Conservation (phyloP, 2,329 filamentous ascomycete species). For the Lasiodiplodia citricola region DNA sequence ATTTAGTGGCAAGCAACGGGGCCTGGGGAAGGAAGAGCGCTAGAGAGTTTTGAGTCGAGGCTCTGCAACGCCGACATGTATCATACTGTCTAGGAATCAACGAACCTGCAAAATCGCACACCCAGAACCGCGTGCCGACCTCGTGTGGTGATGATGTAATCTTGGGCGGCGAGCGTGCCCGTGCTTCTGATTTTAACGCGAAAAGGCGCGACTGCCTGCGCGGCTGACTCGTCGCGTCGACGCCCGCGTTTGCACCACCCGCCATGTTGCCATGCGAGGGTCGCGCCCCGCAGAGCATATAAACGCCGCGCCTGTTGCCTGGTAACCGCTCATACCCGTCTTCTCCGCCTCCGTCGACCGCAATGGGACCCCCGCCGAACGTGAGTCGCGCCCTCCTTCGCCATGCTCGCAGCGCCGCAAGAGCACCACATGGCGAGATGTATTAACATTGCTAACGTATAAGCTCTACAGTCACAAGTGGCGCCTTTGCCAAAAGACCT, state of each 20-base stretch:
- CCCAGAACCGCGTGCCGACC: neutral
- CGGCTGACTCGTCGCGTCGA: constrained; percentile 18
- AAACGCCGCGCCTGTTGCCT: constrained; percentile 5
- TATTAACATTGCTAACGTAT: constrained; percentile 11
- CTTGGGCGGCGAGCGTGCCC: neutral
- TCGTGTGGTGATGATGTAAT: constrained; percentile 19
- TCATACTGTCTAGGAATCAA: constrained; percentile 27
- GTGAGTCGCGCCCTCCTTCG: constrained; percentile 29
- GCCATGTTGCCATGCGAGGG: constrained; percentile 11
- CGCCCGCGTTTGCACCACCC: constrained; percentile 15
- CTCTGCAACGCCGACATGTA: constrained; percentile 26
- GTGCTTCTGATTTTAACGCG: constrained; percentile 19
- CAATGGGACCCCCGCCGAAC: constrained; percentile 38
- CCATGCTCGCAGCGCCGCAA: neutral
- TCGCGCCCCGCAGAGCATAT: constrained; percentile 1
- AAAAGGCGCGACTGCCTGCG: constrained; percentile 21
- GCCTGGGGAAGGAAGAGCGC: constrained; percentile 3
- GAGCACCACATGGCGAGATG: constrained; percentile 1
- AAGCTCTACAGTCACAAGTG: constrained; percentile 72
- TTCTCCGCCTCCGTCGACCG: neutral
- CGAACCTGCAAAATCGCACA: constrained; percentile 12
- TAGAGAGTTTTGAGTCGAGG: constrained; percentile 21
- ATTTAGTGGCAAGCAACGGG: neutral
- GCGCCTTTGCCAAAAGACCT: constrained; percentile 84
- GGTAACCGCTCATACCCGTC: neutral